Base-by-base conservation (phyloP, 2,329 filamentous ascomycete genomes). In the Purpureocillium lavendulum region DNA sequence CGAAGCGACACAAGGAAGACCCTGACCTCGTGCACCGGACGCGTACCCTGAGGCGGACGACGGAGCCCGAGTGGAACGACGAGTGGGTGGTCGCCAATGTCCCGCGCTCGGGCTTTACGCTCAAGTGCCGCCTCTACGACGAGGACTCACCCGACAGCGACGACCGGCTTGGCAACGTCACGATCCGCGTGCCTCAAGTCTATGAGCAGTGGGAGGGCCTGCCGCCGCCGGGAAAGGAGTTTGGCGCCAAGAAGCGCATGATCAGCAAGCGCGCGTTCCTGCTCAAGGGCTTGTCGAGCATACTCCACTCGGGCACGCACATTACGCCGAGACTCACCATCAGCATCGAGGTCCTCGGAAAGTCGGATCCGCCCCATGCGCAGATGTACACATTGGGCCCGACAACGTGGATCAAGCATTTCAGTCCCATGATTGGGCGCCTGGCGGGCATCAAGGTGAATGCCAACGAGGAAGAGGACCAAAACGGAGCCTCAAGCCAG, bases 1-100 rank as follows among this genome's bases (percentile, higher is more conserved):
- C 79, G 0, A 80, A 76, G 49, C 70, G 87, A 29, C 87, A 95
- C 64, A 90, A 90, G 59, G 86, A 94, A 55, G 88, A 96, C 54
- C 84, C 88, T 0, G 72, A 78, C 16, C 65, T 95, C 26, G 70
- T 69, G 16, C 76, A 85, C 56, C 80, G 90, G 34, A 94, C 87
- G 0, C 77, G 73, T 1, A 96, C 90, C 0, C 63, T 89, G 28
- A 77, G 84, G 41, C 76, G 73, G 48, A 81, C 74, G 31, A 82
- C 78, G 1, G 75, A 89, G 50, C 89, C 90, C 0, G 70, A 67
- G 35, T 97, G 90, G 90, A 73, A 94, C 35, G 77, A 82, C 30
- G 75, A 87, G 44, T 97, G 90, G 90, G 72, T 87, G 16, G 82
- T 97, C 17, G 87, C 86, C 44, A 94, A 95, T 49, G 74, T 96